These are phyloP conservation scores for Hypomontagnella submonticulosa DNA, from an alignment of 495 filamentous ascomycete genomes.

Conservation along the genomic window DNA sequence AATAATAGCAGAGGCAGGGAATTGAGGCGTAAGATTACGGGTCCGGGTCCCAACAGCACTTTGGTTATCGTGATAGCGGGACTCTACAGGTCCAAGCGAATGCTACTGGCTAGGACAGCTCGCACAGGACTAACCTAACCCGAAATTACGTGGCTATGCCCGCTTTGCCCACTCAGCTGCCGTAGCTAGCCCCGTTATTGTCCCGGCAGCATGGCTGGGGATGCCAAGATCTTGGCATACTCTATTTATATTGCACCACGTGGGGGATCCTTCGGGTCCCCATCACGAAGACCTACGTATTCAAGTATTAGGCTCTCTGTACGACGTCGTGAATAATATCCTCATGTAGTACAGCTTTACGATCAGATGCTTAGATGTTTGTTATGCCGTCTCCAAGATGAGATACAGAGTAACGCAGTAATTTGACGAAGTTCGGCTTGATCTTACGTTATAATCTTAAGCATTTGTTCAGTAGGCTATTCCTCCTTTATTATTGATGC, in stretches of 20 bases:
- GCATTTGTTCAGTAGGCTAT: too few species aligned
- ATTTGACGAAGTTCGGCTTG: too few species aligned
- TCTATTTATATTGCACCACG: slow-evolving; percentile 33
- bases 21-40: slow-evolving; percentile 4
- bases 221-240: slow-evolving; percentile 32
- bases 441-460: too few species aligned
- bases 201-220: slow-evolving; percentile 26
- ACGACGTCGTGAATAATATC: too few species aligned
- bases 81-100: slow-evolving; percentile 2
- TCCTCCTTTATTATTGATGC: too few species aligned
- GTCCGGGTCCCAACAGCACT: too few species aligned
- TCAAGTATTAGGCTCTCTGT: too few species aligned
- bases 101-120: slow-evolving; percentile 1
- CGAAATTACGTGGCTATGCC: slow-evolving; percentile 34
- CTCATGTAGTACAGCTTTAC: too few species aligned
- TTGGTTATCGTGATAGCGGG: slow-evolving; percentile 1
- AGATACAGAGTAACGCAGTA: too few species aligned
- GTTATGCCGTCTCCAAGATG: too few species aligned
- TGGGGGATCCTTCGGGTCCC: slow-evolving; percentile 1
- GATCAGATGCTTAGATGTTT: too few species aligned
- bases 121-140: slow-evolving; percentile 9
- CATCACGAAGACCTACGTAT: too few species aligned
- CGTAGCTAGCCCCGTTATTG: background rate
- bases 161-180: slow-evolving; percentile 10
- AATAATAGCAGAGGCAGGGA: slow-evolving; percentile 9